Evolutionary conservation across 805 yeast genomes (phyloP).

Genomic region (Myxozyma lipomycoides): DNA sequence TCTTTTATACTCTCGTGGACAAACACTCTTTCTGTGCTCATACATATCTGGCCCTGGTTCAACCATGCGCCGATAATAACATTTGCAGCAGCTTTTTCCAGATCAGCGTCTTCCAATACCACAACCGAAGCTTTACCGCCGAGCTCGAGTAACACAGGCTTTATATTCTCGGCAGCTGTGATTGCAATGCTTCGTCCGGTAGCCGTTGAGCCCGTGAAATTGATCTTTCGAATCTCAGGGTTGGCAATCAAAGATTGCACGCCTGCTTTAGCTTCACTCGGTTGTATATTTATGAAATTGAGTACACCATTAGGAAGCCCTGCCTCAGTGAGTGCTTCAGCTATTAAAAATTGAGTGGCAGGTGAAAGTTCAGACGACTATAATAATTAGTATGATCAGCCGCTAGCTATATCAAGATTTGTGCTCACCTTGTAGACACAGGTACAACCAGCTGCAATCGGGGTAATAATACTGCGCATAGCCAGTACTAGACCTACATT

Average conservation of each 20-base stretch:
- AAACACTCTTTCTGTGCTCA: slow-evolving; percentile 86
- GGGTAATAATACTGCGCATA: slow-evolving; percentile 80
- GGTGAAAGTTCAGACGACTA: slow-evolving; percentile 74
- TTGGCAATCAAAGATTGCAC: slow-evolving; percentile 71
- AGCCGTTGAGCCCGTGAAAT: slow-evolving; percentile 83
- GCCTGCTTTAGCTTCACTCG: slow-evolving; percentile 46
- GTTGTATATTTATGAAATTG: slow-evolving; percentile 48
- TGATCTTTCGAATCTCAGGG: slow-evolving; percentile 69
- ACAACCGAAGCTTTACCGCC: slow-evolving; percentile 87
- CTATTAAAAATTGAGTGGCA: slow-evolving; percentile 64
- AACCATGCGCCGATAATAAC: slow-evolving; percentile 73
- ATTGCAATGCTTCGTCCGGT: slow-evolving; percentile 71
- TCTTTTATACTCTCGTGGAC: slow-evolving; percentile 73
- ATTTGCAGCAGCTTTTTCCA: slow-evolving; percentile 60
- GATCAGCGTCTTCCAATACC: slow-evolving; percentile 68
- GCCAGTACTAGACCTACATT: slow-evolving; percentile 81
- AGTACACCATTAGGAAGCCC: slow-evolving; percentile 80
- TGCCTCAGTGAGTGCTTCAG: slow-evolving; percentile 63
- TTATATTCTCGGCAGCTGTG: slow-evolving; percentile 63
- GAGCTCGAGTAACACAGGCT: slow-evolving; percentile 76
- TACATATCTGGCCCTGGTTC: slow-evolving; percentile 91
- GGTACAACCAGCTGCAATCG: slow-evolving; percentile 78
- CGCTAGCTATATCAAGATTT: background rate
- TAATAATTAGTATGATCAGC: background rate
- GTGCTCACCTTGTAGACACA: slow-evolving; percentile 54